Base-by-base conservation (phyloP, 257 asterid species). In the Solanum medicagineum region DNA sequence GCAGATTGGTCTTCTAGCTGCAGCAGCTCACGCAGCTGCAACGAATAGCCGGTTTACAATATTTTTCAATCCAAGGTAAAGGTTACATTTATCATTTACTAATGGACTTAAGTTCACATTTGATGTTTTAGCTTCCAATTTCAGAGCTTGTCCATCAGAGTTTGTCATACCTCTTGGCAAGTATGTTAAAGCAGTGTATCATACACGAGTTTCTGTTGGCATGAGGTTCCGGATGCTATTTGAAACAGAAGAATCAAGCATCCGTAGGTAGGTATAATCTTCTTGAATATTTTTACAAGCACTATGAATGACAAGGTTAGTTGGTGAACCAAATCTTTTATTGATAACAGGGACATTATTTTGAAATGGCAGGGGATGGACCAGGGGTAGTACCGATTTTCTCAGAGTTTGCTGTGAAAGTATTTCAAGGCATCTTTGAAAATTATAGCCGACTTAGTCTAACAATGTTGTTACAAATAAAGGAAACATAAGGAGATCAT, bases 1-100 rank as follows among this genome's bases (percentile, higher is more conserved):
- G 97, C 98, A 94, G 90, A 95, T 95, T 60, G 98, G 98, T 82
- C 97, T 95, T 87, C 98, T 95, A 83, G 98, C 98, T 84, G 98
- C 98, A 19, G 98, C 98, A 62, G 95, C 98, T 86, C 98, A 94
- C 86, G 98, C 98, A 53, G 94, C 97, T 10, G 93, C 98, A 8
- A 95, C 98, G 13, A 95, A 92, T 88, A 95, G 97, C 85, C 98
- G 98, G 77, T 94, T 95, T 91, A 92, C 96, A 63, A 91, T 95
- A 87, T 95, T 93, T 91, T 95, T 86, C 85, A 95, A 95, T 90
- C 98, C 98, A 54, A 95, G 98, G 98, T 95, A 86, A 84, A 49
- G 16, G 1, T 60, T 88, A 32, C 54, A 42, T 70, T 45, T 81
- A 22, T 13, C 80, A 29, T 86, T 56, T 55, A 19, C 57, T 45